Percentiles rank a stretch among this genome's conserved stretches.
Conservation (phyloP, 345 rosid species). For the Syzygium jambos region DNA sequence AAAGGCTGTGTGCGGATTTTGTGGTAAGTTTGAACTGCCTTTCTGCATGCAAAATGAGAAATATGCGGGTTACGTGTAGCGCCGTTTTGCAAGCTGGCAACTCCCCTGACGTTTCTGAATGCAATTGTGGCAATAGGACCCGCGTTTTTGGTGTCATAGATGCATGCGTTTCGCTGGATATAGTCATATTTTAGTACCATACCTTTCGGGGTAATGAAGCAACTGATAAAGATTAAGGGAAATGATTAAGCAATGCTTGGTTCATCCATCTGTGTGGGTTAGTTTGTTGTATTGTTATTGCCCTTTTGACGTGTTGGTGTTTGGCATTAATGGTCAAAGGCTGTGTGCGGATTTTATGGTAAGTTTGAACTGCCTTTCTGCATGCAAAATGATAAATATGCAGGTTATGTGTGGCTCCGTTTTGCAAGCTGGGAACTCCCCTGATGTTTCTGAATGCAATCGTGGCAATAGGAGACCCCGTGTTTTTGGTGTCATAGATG, state of each 20-base stretch:
- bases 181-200: not conserved
- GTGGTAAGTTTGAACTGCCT: not conserved
- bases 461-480: not conserved
- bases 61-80: not conserved
- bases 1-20: not conserved
- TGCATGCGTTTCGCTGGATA: not conserved
- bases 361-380: not conserved
- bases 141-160: not conserved
- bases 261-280: not conserved
- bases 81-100: not conserved
- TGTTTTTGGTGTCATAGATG: not conserved
- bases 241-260: no score
- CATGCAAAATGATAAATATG: not conserved
- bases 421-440: not conserved
- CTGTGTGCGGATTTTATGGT: not conserved
- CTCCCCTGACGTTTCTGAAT: not conserved
- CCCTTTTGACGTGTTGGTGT: not conserved
- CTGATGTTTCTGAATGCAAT: not conserved
- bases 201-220: no score
- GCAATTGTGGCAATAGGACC: not conserved
- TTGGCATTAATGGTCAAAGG: not conserved
- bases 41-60: not conserved
- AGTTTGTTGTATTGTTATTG: not conserved
- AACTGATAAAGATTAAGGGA: no score
- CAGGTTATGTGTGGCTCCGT: not conserved